phyloP scores from a whole-genome alignment of 1,284 basidiomycete species.

The Ceratobasidium papillatum region DNA sequence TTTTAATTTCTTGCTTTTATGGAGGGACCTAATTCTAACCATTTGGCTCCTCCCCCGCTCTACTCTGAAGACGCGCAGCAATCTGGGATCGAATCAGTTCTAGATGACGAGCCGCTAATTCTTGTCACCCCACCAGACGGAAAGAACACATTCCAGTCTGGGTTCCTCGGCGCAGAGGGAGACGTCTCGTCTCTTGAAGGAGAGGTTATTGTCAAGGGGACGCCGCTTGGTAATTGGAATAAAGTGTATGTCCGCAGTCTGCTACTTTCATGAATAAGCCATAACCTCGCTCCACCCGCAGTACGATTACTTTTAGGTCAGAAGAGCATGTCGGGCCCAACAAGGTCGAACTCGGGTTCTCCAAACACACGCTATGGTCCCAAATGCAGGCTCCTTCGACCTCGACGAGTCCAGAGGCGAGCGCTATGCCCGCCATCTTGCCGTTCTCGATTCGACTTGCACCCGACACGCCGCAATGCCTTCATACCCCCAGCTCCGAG shows the following conservation, averaged over 20 bases:
- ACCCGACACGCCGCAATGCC: slow-evolving; percentile 76
- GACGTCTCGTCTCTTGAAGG: slow-evolving; percentile 82
- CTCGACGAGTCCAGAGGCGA: slow-evolving; percentile 49
- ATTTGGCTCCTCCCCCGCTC: slow-evolving; percentile 19
- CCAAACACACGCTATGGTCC: slow-evolving; percentile 63
- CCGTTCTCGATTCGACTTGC: slow-evolving; percentile 79
- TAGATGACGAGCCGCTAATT: slow-evolving; percentile 42
- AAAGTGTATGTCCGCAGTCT: slow-evolving; percentile 65
- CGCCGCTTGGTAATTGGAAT: slow-evolving; percentile 64
- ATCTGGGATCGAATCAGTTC: slow-evolving; percentile 13
- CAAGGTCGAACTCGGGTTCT: slow-evolving; percentile 68
- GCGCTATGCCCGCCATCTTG: slow-evolving; percentile 65
- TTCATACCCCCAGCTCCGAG: slow-evolving; percentile 73
- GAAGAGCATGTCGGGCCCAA: slow-evolving; percentile 56
- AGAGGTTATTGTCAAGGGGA: slow-evolving; percentile 80
- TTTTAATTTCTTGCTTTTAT: slow-evolving; percentile 6
- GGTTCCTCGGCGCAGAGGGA: slow-evolving; percentile 77
- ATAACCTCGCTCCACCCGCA: slow-evolving; percentile 49
- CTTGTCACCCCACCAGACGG: slow-evolving; percentile 61
- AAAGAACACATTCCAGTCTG: slow-evolving; percentile 78
- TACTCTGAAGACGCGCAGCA: slow-evolving; percentile 34
- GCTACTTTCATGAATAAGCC: slow-evolving; percentile 43
- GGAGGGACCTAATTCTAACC: slow-evolving; percentile 23
- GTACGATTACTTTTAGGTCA: slow-evolving; percentile 71
- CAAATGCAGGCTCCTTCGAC: slow-evolving; percentile 48